Conservation (phyloP, 129 eudicot genomes). For the Sambucus nigra region DNA sequence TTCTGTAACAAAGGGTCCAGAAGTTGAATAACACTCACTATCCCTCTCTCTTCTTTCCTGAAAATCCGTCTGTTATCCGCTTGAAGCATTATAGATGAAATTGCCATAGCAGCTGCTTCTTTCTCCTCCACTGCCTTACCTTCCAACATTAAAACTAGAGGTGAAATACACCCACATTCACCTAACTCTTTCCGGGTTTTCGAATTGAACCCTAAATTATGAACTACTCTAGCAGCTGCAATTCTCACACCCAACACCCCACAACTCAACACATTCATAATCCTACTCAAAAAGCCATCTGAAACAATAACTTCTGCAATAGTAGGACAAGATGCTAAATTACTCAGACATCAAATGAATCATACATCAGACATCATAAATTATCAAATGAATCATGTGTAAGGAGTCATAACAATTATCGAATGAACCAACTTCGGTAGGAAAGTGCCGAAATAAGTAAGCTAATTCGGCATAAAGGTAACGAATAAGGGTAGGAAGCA, state of each 20-base stretch:
- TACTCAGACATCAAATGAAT: no score
- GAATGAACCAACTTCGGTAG: no score
- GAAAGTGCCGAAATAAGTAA: no score
- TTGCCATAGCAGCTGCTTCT: slow-evolving; percentile 47
- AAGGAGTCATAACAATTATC: no score
- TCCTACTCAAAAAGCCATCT: slow-evolving; percentile 31
- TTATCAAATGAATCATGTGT: no score
- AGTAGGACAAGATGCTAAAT: slow-evolving; percentile 41
- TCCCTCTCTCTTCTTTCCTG: no score
- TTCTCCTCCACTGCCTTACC: slow-evolving; percentile 51
- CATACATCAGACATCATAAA: no score
- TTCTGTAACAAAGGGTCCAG: slow-evolving; percentile 30
- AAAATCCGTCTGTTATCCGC: no score
- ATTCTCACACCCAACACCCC: slow-evolving; percentile 49
- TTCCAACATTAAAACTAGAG: slow-evolving; percentile 43
- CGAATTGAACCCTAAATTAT: slow-evolving; percentile 34
- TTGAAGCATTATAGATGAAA: slow-evolving; percentile 30
- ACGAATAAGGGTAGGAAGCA: no score
- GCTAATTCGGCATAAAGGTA: no score
- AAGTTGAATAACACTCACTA: slow-evolving; percentile 37
- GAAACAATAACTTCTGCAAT: slow-evolving; percentile 30
- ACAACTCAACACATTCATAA: slow-evolving; percentile 27
- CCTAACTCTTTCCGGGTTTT: slow-evolving; percentile 48
- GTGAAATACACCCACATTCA: slow-evolving; percentile 49
- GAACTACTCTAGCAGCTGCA: slow-evolving; percentile 48